Conservation (phyloP, 2,329 filamentous ascomycete species). For the Phoma sp. region DNA sequence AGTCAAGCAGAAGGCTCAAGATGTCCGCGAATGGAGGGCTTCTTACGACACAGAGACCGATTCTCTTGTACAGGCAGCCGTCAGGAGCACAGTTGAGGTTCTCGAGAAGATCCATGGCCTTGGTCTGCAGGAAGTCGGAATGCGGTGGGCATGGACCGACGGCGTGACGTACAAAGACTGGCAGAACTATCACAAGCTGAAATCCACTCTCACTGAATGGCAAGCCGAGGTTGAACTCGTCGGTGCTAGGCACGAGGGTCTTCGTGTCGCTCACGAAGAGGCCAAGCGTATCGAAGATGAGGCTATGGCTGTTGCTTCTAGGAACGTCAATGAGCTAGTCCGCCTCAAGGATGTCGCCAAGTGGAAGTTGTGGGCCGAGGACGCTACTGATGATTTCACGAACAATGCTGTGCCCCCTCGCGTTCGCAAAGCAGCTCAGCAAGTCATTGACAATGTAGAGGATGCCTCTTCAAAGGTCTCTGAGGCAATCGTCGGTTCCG, state of each 20-base stretch:
- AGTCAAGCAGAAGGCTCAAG: conserved; percentile 79
- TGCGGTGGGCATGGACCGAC: conserved; percentile 94
- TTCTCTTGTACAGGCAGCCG: conserved; percentile 70
- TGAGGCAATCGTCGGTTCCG: conserved; percentile 42
- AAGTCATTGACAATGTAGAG: conserved; percentile 49
- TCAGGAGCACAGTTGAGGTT: conserved; percentile 81
- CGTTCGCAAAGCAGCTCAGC: conserved; percentile 54
- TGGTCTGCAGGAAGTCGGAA: conserved; percentile 87
- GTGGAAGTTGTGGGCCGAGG: conserved; percentile 80
- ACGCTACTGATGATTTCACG: conserved; percentile 80
- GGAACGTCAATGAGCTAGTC: conserved; percentile 78
- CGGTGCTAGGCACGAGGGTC: conserved; percentile 73
- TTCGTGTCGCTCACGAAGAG: conserved; percentile 70
- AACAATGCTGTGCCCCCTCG: conserved; percentile 67
- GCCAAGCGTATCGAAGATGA: conserved; percentile 74
- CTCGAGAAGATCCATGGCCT: conserved; percentile 82
- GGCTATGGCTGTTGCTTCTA: conserved; percentile 80
- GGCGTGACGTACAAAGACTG: conserved; percentile 97
- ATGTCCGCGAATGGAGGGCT: conserved; percentile 77
- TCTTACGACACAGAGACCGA: conserved; percentile 73
- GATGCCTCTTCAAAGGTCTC: conserved; percentile 46
- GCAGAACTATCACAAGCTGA: conserved; percentile 91
- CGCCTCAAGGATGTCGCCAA: conserved; percentile 81
- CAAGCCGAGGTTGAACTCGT: conserved; percentile 79
- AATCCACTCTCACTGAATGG: conserved; percentile 83